Percentiles rank a stretch among this genome's conserved stretches.
phyloP scores from a whole-genome alignment of 2,329 filamentous ascomycete genomes.

The Exutisphaerella laricina region DNA sequence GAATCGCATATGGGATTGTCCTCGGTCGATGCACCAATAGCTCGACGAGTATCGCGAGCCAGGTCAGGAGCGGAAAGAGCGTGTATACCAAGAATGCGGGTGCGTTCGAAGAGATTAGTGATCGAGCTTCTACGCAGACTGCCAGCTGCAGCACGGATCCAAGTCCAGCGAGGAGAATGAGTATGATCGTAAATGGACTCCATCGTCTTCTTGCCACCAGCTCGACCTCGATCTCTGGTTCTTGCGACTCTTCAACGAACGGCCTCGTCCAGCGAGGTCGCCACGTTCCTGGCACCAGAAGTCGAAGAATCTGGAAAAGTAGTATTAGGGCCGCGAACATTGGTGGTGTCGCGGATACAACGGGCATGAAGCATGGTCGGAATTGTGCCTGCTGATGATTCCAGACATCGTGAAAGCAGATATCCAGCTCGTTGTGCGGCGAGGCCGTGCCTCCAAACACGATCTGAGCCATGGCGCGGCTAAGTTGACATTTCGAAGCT shows the following conservation, averaged over 20 bases:
- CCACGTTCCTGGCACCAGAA: slow-evolving; percentile 24
- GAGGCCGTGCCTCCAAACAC: neutral
- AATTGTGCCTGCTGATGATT: slow-evolving; percentile 36
- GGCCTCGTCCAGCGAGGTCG: slow-evolving; percentile 48
- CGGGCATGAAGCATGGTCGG: slow-evolving; percentile 37
- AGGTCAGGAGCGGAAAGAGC: slow-evolving; percentile 20
- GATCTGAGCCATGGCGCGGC: slow-evolving; percentile 4
- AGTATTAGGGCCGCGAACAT: slow-evolving; percentile 35
- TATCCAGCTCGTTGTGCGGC: neutral
- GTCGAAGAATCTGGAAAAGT: slow-evolving; percentile 32
- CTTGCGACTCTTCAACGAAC: slow-evolving; percentile 45
- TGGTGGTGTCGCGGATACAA: slow-evolving; percentile 36
- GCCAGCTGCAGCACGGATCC: slow-evolving; percentile 21
- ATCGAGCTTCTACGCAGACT: slow-evolving; percentile 2
- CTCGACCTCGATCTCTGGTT: slow-evolving; percentile 21
- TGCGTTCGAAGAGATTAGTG: too few species aligned
- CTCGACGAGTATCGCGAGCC: slow-evolving; percentile 22
- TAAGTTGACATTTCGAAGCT: too few species aligned
- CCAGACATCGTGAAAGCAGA: slow-evolving; percentile 30
- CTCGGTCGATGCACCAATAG: slow-evolving; percentile 25
- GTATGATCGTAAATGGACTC: slow-evolving; percentile 15
- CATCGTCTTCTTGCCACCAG: slow-evolving; percentile 31
- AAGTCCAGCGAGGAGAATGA: slow-evolving; percentile 17
- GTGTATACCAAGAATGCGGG: too few species aligned
- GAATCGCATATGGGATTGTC: slow-evolving; percentile 24